A percentile compares a stretch with the other conserved stretches of the same genome.
Conservation (phyloP, 257 asterid species). For the Prunella vulgaris region DNA sequence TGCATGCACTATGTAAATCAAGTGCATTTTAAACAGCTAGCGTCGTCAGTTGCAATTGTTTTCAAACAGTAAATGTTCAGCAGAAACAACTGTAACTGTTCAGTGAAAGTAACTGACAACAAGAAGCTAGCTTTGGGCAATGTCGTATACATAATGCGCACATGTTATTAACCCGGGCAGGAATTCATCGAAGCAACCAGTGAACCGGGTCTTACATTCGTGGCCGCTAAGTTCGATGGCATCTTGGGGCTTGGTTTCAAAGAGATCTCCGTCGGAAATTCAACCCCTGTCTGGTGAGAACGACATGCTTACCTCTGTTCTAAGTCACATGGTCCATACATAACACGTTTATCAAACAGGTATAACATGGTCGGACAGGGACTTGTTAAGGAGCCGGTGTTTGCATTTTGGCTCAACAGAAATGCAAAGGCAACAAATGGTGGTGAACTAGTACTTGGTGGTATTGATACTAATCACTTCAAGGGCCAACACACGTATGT, state of each 20-base stretch:
- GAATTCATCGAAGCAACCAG: conserved; percentile 91
- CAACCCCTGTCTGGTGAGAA: conserved; percentile 74
- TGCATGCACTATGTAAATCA: too few relatives aligned
- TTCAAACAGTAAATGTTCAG: too few relatives aligned
- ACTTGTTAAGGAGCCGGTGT: conserved; percentile 74
- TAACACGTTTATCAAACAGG: conserved; percentile 33
- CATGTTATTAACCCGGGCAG: conserved; percentile 24
- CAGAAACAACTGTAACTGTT: too few relatives aligned
- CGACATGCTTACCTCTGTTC: not conserved
- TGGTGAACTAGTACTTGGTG: conserved; percentile 93
- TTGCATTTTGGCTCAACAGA: conserved; percentile 95
- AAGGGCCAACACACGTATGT: conserved; percentile 85
- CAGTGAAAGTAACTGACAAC: too few relatives aligned
- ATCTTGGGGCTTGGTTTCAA: conserved; percentile 90
- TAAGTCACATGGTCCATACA: too few relatives aligned
- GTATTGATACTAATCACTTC: conserved; percentile 76
- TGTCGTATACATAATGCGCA: not conserved
- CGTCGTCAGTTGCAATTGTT: too few relatives aligned
- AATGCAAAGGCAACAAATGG: conserved; percentile 55
- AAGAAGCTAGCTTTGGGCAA: too few relatives aligned
- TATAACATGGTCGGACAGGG: conserved; percentile 83
- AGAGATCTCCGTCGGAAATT: conserved; percentile 85
- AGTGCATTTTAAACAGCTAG: too few relatives aligned
- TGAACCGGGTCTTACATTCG: conserved; percentile 81
- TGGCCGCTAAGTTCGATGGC: conserved; percentile 93